These are phyloP conservation scores for Xylaria palmicola DNA, from an alignment of 495 filamentous ascomycete species.

Conservation along the genomic window DNA sequence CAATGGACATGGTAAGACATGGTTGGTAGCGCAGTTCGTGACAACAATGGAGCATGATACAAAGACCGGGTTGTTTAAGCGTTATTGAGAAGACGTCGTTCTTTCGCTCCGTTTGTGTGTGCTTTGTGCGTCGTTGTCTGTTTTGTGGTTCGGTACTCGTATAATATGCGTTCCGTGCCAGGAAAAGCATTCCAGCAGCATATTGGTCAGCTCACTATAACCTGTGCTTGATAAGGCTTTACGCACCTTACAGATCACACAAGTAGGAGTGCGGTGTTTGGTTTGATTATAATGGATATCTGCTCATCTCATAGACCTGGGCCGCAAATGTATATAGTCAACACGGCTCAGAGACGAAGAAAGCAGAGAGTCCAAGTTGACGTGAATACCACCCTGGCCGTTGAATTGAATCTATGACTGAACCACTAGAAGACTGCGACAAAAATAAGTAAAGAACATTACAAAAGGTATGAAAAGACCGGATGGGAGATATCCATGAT, in stretches of 20 bases:
- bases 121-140: no score
- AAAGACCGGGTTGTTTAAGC: no score
- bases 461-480: constrained; percentile 37
- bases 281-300: background rate
- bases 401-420: constrained; percentile 38
- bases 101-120: no score
- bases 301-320: background rate
- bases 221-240: background rate
- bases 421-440: constrained; percentile 29
- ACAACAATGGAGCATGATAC: no score
- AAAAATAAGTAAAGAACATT: constrained; percentile 35
- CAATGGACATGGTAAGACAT: no score
- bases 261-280: background rate
- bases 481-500: constrained; percentile 30
- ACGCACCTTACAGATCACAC: background rate
- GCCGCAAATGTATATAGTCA: background rate
- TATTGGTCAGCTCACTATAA: background rate
- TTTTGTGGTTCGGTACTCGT: background rate
- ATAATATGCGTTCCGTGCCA: background rate
- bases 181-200: background rate
- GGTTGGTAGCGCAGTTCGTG: no score
- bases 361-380: constrained; percentile 15
- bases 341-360: background rate
- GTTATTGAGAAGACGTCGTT: no score
- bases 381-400: constrained; percentile 33